A percentile compares a stretch with the other conserved stretches of the same genome.
Evolutionary conservation across 1,139 yeast genomes (phyloP).

Genomic region (Blastobotrys ciferrii): DNA sequence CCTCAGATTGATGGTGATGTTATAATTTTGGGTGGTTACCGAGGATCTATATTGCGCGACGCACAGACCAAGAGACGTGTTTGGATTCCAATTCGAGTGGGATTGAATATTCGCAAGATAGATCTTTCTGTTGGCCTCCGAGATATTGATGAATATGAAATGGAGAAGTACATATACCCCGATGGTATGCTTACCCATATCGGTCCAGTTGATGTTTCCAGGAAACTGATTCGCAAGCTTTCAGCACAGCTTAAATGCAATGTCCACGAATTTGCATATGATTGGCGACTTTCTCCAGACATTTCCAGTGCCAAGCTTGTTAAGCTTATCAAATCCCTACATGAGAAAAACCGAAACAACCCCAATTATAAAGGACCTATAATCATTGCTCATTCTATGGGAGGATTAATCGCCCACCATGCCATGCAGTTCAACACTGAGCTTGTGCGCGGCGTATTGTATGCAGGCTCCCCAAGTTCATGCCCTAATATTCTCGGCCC

Average conservation of each 20-base stretch:
- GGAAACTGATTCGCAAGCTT: constrained; percentile 56
- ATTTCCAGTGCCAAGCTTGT: constrained; percentile 50
- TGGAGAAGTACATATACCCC: constrained; percentile 53
- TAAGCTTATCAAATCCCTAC: constrained; percentile 46
- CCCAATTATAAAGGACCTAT: constrained; percentile 47
- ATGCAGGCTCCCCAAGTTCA: constrained; percentile 81
- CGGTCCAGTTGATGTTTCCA: constrained; percentile 84
- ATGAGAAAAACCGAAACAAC: constrained; percentile 42
- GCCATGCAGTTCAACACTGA: constrained; percentile 67
- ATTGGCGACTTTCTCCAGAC: constrained; percentile 80
- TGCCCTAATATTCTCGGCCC: constrained; percentile 89
- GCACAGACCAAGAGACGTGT: constrained; percentile 59
- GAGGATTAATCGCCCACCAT: constrained; percentile 81
- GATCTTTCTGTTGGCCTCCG: constrained; percentile 71
- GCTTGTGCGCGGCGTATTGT: constrained; percentile 67
- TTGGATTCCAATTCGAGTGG: constrained; percentile 89
- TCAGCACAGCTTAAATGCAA: constrained; percentile 56
- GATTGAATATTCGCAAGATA: constrained; percentile 67
- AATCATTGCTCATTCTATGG: constrained; percentile 85
- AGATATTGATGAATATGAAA: constrained; percentile 57
- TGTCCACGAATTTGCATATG: constrained; percentile 79
- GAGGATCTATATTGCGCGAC: constrained; percentile 81
- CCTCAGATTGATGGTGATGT: constrained; percentile 68
- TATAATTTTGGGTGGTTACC: constrained; percentile 79
- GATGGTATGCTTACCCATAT: constrained; percentile 78